Evolutionary conservation across 2,329 filamentous ascomycete genomes (phyloP).

Genomic region (Aspergillus proliferans): DNA sequence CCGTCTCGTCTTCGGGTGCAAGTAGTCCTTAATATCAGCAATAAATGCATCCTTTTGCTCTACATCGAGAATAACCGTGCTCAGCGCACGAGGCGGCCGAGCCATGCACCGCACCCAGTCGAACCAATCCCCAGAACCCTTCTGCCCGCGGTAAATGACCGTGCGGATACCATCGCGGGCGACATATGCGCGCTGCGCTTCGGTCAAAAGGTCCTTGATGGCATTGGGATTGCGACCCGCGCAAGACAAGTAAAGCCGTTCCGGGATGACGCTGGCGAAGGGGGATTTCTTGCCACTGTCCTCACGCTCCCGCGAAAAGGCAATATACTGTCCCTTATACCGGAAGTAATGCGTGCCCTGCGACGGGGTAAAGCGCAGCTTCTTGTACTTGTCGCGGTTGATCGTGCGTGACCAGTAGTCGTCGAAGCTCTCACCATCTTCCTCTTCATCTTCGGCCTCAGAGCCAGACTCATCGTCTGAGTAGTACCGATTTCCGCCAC

Average conservation of each 20-base stretch:
- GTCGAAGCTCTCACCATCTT: conserved; percentile 31
- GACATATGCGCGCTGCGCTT: conserved; percentile 32
- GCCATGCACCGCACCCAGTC: conserved; percentile 34
- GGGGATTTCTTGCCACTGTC: conserved; percentile 14
- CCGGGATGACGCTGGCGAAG: conserved; percentile 8
- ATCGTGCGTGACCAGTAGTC: conserved; percentile 39
- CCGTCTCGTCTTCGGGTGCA: conserved; percentile 47
- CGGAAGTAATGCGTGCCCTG: conserved; percentile 64
- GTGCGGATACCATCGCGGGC: conserved; percentile 31
- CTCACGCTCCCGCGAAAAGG: conserved; percentile 23
- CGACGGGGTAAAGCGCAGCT: conserved; percentile 55
- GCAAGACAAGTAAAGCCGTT: conserved; percentile 30
- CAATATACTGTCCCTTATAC: conserved; percentile 54
- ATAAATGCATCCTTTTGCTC: conserved; percentile 46
- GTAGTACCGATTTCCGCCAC: conserved; percentile 26
- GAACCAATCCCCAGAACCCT: conserved; percentile 12
- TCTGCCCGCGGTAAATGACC: conserved; percentile 33
- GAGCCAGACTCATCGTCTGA: conserved; percentile 14
- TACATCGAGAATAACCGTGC: conserved; percentile 50
- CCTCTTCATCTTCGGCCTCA: conserved; percentile 24
- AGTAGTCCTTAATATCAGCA: conserved; percentile 51
- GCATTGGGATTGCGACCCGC: conserved; percentile 29
- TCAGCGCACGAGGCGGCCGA: conserved; percentile 46
- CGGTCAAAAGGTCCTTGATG: conserved; percentile 28
- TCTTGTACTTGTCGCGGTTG: conserved; percentile 30